These are phyloP conservation scores for Colletotrichum spinosum DNA, from an alignment of 2,329 filamentous ascomycete genomes.

Conservation along the genomic window DNA sequence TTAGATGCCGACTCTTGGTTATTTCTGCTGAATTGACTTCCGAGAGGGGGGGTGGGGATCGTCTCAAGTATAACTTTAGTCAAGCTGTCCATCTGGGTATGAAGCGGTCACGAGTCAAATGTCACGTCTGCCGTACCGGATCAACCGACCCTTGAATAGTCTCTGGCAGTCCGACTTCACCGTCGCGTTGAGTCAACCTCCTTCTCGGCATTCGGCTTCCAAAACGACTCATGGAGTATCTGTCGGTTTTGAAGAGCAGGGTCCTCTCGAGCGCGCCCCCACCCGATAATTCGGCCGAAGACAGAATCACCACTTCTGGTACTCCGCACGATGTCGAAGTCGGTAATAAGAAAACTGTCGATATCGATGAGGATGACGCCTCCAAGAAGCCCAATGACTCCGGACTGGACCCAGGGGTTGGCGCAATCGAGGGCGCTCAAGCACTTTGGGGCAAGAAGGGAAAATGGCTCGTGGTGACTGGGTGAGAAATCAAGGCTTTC, in stretches of 20 bases:
- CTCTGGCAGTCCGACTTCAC: neutral
- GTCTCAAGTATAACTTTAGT: conserved; percentile 20
- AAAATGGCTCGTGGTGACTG: conserved; percentile 25
- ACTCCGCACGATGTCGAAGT: neutral
- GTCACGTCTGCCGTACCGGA: neutral
- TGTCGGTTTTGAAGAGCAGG: neutral
- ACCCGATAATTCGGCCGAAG: neutral
- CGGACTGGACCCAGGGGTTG: conserved; percentile 14
- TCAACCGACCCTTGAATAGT: neutral
- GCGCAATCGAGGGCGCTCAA: conserved; percentile 19
- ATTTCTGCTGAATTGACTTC: conserved; percentile 5
- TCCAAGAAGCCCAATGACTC: neutral
- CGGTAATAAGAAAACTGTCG: neutral
- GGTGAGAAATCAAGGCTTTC: neutral
- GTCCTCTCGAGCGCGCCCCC: neutral
- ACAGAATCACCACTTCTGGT: neutral
- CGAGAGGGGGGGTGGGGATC: neutral
- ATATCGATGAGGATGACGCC: neutral
- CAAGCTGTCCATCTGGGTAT: neutral
- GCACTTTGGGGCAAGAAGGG: conserved; percentile 19
- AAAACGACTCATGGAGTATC: too few relatives aligned
- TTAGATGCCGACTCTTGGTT: neutral
- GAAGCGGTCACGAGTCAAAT: conserved; percentile 15
- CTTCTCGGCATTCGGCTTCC: too few relatives aligned
- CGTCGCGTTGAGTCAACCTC: neutral